Conservation (phyloP, 2,329 filamentous ascomycete species). For the Apiospora koreana region DNA sequence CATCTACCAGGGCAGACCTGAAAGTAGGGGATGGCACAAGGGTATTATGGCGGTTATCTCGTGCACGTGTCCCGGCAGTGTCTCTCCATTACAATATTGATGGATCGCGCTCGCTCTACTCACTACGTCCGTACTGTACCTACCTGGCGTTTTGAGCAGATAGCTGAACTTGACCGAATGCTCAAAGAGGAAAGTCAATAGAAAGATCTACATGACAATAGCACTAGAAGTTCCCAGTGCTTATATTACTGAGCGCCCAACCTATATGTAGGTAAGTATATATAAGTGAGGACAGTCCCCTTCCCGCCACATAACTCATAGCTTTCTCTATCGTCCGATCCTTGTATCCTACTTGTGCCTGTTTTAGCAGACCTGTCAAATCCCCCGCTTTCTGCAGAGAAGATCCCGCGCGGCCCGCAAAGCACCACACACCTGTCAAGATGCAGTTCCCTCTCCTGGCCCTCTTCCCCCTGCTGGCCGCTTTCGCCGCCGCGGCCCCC, state of each 20-base stretch:
- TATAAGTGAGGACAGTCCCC: background rate
- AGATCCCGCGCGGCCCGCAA: background rate
- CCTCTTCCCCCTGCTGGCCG: conserved; percentile 26
- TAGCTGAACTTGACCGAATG: background rate
- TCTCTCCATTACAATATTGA: background rate
- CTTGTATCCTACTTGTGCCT: background rate
- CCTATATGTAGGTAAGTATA: background rate
- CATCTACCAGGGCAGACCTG: background rate
- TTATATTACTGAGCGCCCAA: background rate
- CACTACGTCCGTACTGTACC: background rate
- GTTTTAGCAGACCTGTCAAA: background rate
- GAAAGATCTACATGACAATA: background rate
- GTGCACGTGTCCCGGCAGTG: background rate
- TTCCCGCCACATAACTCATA: background rate
- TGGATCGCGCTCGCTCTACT: background rate
- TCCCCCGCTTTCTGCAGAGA: background rate
- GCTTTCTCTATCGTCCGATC: background rate
- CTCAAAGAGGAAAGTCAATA: background rate
- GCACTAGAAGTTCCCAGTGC: background rate
- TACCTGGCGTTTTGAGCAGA: background rate
- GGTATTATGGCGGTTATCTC: background rate
- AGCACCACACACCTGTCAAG: background rate
- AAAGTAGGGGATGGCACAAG: background rate
- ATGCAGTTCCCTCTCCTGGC: conserved; percentile 23
- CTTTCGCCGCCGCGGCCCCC: conserved; percentile 21